Evolutionary conservation across 1,139 yeast genomes (phyloP), one percentile per base, ranked within the genome.

Genomic region (Wickerhamomyces sp.): DNA sequence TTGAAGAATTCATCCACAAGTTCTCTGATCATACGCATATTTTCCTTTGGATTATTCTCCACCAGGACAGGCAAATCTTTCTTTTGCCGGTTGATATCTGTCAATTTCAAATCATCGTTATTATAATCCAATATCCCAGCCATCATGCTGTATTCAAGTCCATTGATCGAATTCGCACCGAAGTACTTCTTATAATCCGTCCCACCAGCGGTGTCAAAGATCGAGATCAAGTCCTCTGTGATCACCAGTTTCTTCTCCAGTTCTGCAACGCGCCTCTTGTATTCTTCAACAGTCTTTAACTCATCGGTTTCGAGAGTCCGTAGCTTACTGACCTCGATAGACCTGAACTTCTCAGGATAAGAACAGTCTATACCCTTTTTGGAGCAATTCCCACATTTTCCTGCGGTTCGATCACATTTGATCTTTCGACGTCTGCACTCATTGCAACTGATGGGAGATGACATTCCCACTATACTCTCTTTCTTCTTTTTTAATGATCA

Each of bases 361-460:
- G 42, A 23, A 15, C 54, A 49, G 4, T 14, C 9, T 7, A 46
- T 31, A 0, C 34, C 30, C 25, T 41, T 37, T 3, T 32, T 24
- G 4, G 30, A 2, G 28, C 52, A 49, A 36, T 39, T 42, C 21
- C 25, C 26, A 19, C 52, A 49, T 0, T 47, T 46, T 2, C 30
- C 28, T 5, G 30, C 30, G 21, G 45, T 42, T n/a, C n/a, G n/a
- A 23, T 32, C 27, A 26, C 54, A 49, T 1, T 49, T 33, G 35
- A 49, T 47, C 38, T 49, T 48, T 4, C 52, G 28, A 1, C 52
- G 38, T 16, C 54, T 40, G 30, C 54, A 48, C 36, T 48, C 49
- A 21, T 41, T 44, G 15, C 49, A 46, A 2, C 48, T 45, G 13
- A 48, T 42, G 1, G 51, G 52, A 6, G 32, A 25, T 18, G 40